Evolutionary conservation across 2,329 filamentous ascomycete genomes (phyloP).

Genomic region (Calonectria leucothoes): DNA sequence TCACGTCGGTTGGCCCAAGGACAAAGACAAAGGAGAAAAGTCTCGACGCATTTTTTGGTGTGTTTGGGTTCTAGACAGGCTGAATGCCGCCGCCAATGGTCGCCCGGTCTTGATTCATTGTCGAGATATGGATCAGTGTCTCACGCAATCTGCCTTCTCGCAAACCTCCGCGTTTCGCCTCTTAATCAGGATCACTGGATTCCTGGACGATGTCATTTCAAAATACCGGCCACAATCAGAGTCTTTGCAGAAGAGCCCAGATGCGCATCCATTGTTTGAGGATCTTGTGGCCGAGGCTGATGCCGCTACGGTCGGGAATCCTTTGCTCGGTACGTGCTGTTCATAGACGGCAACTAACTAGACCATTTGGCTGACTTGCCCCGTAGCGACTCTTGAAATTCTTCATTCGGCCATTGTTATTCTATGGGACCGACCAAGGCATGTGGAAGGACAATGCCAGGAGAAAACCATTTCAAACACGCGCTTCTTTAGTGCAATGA

Average conservation of each 20-base stretch:
- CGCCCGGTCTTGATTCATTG: slow-evolving; percentile 5
- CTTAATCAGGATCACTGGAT: neutral
- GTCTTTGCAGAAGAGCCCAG: neutral
- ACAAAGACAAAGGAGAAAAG: neutral
- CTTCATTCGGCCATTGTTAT: slow-evolving; percentile 4
- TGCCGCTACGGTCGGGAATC: neutral
- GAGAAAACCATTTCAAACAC: neutral
- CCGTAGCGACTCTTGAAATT: slow-evolving; percentile 4
- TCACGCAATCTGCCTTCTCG: neutral
- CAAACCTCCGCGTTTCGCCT: neutral
- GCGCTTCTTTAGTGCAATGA: neutral
- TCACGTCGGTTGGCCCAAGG: slow-evolving; percentile 7
- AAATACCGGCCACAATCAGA: slow-evolving; percentile 6
- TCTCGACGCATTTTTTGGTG: slow-evolving; percentile 12
- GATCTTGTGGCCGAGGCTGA: neutral
- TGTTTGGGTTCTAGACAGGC: slow-evolving; percentile 9
- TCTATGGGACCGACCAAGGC: neutral
- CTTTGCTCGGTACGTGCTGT: neutral
- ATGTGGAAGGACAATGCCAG: neutral
- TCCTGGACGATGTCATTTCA: slow-evolving; percentile 3
- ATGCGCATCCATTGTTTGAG: neutral
- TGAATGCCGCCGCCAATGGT: slow-evolving; percentile 14
- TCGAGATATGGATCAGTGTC: slow-evolving; percentile 3
- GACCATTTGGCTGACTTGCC: fast-evolving
- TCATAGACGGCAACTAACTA: no score